Percentiles rank a stretch among this genome's conserved stretches.
phyloP scores from a whole-genome alignment of 2,329 filamentous ascomycete species.

The Penicillium sp. region DNA sequence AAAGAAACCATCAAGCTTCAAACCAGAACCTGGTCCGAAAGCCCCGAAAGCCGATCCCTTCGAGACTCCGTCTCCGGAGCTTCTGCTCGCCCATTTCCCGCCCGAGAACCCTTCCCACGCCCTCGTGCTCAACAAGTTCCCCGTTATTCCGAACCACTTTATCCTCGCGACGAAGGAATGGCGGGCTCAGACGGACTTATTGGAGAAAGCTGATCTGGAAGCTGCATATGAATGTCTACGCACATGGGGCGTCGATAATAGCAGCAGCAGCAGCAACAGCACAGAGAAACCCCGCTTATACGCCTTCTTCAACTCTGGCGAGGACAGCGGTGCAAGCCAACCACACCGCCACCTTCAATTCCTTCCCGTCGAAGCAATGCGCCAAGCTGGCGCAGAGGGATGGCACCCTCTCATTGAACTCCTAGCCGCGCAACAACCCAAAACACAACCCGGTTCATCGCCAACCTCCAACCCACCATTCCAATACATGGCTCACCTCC shows the following conservation, averaged over 20 bases:
- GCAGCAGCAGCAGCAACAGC: background rate
- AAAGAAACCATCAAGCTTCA: conserved; percentile 41
- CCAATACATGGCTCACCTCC: conserved; percentile 38
- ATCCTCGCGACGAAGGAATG: conserved; percentile 49
- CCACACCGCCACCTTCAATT: conserved; percentile 52
- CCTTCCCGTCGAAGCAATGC: conserved; percentile 48
- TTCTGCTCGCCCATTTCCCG: conserved; percentile 45
- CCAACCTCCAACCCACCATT: conserved; percentile 19
- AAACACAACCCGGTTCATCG: conserved; percentile 9
- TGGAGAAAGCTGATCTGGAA: conserved; percentile 45
- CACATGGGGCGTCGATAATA: conserved; percentile 35
- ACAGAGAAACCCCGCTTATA: conserved; percentile 35
- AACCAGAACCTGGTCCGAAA: conserved; percentile 19
- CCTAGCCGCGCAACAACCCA: background rate
- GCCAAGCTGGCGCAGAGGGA: conserved; percentile 28
- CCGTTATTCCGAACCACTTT: conserved; percentile 51
- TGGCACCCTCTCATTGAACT: conserved; percentile 55
- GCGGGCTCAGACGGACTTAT: conserved; percentile 45
- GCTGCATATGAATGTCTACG: conserved; percentile 44
- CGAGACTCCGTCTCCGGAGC: conserved; percentile 42
- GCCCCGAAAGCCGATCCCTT: conserved; percentile 46
- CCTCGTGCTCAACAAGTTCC: conserved; percentile 51
- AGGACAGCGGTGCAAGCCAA: conserved; percentile 51
- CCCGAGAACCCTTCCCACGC: conserved; percentile 36
- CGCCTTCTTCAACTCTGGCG: conserved; percentile 53